Evolutionary conservation across 192 early-diverging fungal species (phyloP), one percentile per base, ranked within the genome.

Genomic region (Geranomyces variabilis): DNA sequence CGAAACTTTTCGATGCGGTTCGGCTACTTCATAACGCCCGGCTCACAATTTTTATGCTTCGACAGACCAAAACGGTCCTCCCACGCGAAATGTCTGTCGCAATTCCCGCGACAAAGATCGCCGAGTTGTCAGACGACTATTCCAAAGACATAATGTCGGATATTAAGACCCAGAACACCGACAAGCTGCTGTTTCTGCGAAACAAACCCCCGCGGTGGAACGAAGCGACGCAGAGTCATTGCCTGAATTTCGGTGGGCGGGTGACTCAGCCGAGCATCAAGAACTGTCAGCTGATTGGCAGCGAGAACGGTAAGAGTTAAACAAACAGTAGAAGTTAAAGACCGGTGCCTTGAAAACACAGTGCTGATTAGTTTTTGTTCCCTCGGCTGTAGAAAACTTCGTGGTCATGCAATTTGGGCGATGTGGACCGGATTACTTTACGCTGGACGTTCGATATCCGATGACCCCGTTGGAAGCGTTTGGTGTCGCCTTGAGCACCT

Each of bases 161-260:
- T 51, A 63, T 84, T 53, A 82, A 83, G 55, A 71, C 63, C 44
- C 68, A 76, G 53, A 84, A 84, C 76, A 77, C 71, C 26, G 69
- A 81, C 14, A 84, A 79, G 64, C 74, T 88, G n/a, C 33, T 83
- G 58, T 83, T 88, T 61, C 70, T 88, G 55, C 71, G 76, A 28
- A 88, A 88, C 75, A 88, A 88, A 68, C 73, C 86, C 0, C 87
- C 87, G n/a, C 65, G 87, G 29, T 88, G 87, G 87, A 88, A 88
- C 71, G 86, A 88, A 69, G 83, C 83, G 9, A 88, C 87, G 5
- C 87, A 88, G 69, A 76, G 72, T 0, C 87, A 88, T 64, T 88
- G 87, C 59, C 63, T 88, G 24, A 88, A 88, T 64, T 88, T 88
- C 75, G 86, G 87, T 14, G 87, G 87, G 14, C 49, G 87, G 10